Evolutionary conservation across 164 flowering plant genomes (phyloP).

Genomic region (Amborella trichopoda): DNA sequence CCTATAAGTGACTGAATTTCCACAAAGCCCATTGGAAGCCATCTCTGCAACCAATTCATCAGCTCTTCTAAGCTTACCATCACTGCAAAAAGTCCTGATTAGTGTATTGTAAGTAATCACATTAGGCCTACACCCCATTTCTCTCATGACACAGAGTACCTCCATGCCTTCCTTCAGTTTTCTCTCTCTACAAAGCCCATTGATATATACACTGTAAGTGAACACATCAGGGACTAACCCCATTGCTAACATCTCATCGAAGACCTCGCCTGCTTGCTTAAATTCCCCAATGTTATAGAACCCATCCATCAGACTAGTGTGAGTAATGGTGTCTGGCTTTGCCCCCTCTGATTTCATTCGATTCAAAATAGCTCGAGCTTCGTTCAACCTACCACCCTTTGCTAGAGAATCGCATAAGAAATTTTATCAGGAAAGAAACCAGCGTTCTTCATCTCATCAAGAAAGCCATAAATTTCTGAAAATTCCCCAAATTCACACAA

Average conservation of each 20-base stretch:
- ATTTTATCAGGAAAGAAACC: conserved; percentile 33
- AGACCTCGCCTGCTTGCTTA: conserved; percentile 41
- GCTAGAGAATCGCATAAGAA: conserved; percentile 38
- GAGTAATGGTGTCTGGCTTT: conserved; percentile 47
- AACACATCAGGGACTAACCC: conserved; percentile 63
- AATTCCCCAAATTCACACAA: conserved; percentile 24
- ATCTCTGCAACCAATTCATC: conserved; percentile 30
- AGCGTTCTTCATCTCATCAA: conserved; percentile 28
- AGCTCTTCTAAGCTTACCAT: conserved; percentile 29
- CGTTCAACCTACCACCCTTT: conserved; percentile 24
- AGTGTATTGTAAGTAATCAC: conserved; percentile 36
- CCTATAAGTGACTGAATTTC: conserved; percentile 29
- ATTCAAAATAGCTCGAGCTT: conserved; percentile 39
- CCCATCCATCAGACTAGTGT: conserved; percentile 45
- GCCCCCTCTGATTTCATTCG: conserved; percentile 52
- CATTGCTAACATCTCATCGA: conserved; percentile 69
- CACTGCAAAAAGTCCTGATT: conserved; percentile 23
- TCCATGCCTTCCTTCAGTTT: conserved; percentile 31
- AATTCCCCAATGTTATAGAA: conserved; percentile 26
- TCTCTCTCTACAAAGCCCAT: conserved; percentile 52
- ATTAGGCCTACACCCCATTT: conserved; percentile 56
- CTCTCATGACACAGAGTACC: conserved; percentile 48
- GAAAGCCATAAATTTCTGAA: conserved; percentile 28
- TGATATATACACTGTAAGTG: conserved; percentile 54
- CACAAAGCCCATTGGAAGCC: conserved; percentile 28